phyloP scores from a whole-genome alignment of 441 rosid species.

The Raphanus hybrid region DNA sequence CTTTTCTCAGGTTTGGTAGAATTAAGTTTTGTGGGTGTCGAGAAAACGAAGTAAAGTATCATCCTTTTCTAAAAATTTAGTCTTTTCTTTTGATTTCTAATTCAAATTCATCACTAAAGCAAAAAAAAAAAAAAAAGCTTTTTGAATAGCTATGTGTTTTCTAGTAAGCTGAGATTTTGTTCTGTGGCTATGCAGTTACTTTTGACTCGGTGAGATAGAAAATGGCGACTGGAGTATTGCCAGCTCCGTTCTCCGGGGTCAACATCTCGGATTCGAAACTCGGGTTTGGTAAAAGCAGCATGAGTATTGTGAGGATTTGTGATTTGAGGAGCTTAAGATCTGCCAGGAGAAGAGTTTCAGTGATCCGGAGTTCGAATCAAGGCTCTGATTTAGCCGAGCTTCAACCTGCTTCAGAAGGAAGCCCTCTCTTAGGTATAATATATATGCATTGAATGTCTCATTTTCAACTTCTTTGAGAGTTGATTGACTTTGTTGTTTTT shows the following conservation, averaged over 20 bases:
- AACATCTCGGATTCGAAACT: slow-evolving; percentile 61
- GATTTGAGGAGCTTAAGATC: slow-evolving; percentile 60
- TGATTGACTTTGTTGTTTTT: slow-evolving; percentile 3
- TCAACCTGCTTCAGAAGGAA: slow-evolving; percentile 82
- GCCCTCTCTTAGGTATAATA: slow-evolving; percentile 62
- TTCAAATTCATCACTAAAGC: slow-evolving; percentile 15
- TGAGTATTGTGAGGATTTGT: slow-evolving; percentile 66
- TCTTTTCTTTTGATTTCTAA: neutral
- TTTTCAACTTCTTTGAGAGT: neutral
- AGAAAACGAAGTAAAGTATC: neutral
- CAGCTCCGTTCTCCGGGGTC: slow-evolving; percentile 72
- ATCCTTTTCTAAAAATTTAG: neutral
- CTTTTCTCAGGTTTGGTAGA: slow-evolving; percentile 7
- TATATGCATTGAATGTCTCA: no score
- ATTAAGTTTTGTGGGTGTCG: slow-evolving; percentile 7
- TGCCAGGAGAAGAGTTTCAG: slow-evolving; percentile 50
- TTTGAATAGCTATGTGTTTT: no score
- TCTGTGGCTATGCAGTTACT: slow-evolving; percentile 30
- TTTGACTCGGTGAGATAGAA: slow-evolving; percentile 41
- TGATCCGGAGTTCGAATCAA: slow-evolving; percentile 67
- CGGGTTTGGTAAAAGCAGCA: slow-evolving; percentile 61
- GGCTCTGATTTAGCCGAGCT: slow-evolving; percentile 72
- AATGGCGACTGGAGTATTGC: slow-evolving; percentile 82
- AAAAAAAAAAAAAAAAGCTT: neutral
- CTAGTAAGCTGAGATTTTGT: slow-evolving; percentile 5